phyloP scores from a whole-genome alignment of 768 basidiomycete genomes.

The Cyclocybe aegerita region DNA sequence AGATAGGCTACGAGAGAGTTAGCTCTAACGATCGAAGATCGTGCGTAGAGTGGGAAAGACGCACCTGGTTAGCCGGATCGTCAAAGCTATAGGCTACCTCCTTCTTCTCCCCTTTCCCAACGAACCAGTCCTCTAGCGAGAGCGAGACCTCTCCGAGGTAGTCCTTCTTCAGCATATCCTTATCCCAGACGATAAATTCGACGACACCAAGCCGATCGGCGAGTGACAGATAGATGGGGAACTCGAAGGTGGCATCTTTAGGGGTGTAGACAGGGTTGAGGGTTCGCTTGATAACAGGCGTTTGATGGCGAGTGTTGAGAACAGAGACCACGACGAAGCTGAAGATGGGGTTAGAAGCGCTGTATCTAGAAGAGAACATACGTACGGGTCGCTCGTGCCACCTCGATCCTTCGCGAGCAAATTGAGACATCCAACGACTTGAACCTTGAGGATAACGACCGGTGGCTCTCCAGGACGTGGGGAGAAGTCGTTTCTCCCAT shows the following conservation, averaged over 20 bases:
- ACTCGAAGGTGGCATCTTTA: constrained; percentile 85
- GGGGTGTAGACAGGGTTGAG: constrained; percentile 64
- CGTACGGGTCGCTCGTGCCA: constrained; percentile 78
- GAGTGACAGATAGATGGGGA: constrained; percentile 78
- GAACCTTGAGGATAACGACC: constrained; percentile 63
- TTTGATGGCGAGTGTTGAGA: constrained; percentile 59
- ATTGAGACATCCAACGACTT: constrained; percentile 63
- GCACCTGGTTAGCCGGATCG: constrained; percentile 67
- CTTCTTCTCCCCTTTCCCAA: constrained; percentile 27
- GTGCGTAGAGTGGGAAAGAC: constrained; percentile 17
- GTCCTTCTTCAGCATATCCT: constrained; percentile 86
- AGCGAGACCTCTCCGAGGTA: constrained; percentile 89
- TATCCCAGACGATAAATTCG: constrained; percentile 93
- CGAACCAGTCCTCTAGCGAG: constrained; percentile 82
- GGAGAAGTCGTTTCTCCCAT: constrained; percentile 25
- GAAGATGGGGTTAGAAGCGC: background rate
- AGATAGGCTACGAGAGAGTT: constrained; percentile 27
- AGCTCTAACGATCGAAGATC: background rate
- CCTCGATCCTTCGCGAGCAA: constrained; percentile 65
- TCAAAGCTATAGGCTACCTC: constrained; percentile 48
- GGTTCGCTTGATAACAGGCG: constrained; percentile 73
- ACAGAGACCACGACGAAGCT: constrained; percentile 74
- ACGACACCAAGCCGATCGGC: constrained; percentile 71
- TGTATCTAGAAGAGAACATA: constrained; percentile 12
- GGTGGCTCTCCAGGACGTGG: constrained; percentile 65